Conservation (phyloP, 2,329 filamentous ascomycete genomes). For the Aspergillus candidus region DNA sequence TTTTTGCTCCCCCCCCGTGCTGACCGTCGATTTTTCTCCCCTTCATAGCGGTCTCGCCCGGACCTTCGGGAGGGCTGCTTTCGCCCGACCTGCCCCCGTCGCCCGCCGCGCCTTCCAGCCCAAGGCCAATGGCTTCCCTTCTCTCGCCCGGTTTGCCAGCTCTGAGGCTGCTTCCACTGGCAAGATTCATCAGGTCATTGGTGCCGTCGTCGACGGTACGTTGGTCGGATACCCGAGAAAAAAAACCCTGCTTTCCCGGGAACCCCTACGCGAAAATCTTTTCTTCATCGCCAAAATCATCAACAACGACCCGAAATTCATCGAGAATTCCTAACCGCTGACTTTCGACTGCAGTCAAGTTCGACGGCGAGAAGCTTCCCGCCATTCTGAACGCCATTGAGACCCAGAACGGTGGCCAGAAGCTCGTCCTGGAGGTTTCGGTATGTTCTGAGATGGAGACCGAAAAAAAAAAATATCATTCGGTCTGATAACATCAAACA, state of each 20-base stretch:
- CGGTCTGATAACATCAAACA: slow-evolving; percentile 13
- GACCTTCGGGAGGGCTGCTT: slow-evolving; percentile 56
- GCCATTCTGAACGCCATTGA: slow-evolving; percentile 95
- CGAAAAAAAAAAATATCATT: slow-evolving; percentile 2
- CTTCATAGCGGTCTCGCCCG: slow-evolving; percentile 57
- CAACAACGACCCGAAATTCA: slow-evolving; percentile 23
- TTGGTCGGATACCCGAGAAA: slow-evolving; percentile 21
- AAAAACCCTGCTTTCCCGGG: slow-evolving; percentile 10
- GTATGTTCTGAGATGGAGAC: slow-evolving; percentile 52
- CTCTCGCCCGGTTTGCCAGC: slow-evolving; percentile 58
- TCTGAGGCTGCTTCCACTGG: slow-evolving; percentile 53
- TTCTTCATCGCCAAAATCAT: slow-evolving; percentile 32
- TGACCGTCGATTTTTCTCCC: slow-evolving; percentile 17
- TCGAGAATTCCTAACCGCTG: slow-evolving; percentile 21
- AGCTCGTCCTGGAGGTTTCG: slow-evolving; percentile 92
- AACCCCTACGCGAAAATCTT: slow-evolving; percentile 35
- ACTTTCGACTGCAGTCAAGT: slow-evolving; percentile 68
- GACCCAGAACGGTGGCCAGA: slow-evolving; percentile 85
- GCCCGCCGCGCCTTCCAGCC: slow-evolving; percentile 53
- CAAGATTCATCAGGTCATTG: slow-evolving; percentile 78
- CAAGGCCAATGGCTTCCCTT: slow-evolving; percentile 53
- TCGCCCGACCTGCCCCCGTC: slow-evolving; percentile 51
- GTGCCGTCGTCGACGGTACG: slow-evolving; percentile 98
- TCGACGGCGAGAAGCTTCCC: slow-evolving; percentile 87
- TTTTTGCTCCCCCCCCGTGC: slow-evolving; percentile 8